phyloP scores from a whole-genome alignment of 352 stramenopile species.

The Blastocystis sp. region DNA sequence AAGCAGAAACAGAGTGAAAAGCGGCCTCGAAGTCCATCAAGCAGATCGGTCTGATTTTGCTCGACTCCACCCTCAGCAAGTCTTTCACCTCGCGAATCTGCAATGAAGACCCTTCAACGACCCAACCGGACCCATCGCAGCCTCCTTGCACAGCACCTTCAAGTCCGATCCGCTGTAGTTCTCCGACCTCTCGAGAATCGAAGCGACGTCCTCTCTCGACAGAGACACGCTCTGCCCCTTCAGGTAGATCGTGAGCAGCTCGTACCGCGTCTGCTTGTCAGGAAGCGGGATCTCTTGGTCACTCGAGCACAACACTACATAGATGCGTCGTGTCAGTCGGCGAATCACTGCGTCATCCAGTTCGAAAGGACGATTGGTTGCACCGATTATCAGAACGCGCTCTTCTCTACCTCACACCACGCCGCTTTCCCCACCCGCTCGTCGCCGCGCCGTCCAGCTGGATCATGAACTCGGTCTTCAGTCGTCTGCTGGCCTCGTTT shows the following conservation, averaged over 20 bases:
- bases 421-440: slow-evolving; percentile 67
- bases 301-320: slow-evolving; percentile 67
- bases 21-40: slow-evolving; percentile 36
- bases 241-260: slow-evolving; percentile 38
- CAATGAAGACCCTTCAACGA: neutral
- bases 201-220: neutral
- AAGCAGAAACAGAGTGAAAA: neutral
- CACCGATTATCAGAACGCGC: slow-evolving; percentile 77
- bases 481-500: slow-evolving; percentile 75
- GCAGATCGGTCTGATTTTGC: slow-evolving; percentile 17
- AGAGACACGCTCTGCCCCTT: slow-evolving; percentile 28
- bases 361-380: slow-evolving; percentile 77
- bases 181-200: neutral
- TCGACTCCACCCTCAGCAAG: neutral
- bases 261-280: slow-evolving; percentile 19
- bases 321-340: slow-evolving; percentile 78
- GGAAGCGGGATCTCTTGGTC: slow-evolving; percentile 19
- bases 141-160: slow-evolving; percentile 56
- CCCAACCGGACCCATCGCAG: slow-evolving; percentile 17
- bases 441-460: slow-evolving; percentile 75
- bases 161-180: slow-evolving; percentile 34
- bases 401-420: slow-evolving; percentile 66
- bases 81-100: slow-evolving; percentile 38
- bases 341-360: slow-evolving; percentile 78
- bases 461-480: slow-evolving; percentile 84